Base-by-base conservation (phyloP, 2,329 filamentous ascomycete species). In the Hypomyces perniciosus region DNA sequence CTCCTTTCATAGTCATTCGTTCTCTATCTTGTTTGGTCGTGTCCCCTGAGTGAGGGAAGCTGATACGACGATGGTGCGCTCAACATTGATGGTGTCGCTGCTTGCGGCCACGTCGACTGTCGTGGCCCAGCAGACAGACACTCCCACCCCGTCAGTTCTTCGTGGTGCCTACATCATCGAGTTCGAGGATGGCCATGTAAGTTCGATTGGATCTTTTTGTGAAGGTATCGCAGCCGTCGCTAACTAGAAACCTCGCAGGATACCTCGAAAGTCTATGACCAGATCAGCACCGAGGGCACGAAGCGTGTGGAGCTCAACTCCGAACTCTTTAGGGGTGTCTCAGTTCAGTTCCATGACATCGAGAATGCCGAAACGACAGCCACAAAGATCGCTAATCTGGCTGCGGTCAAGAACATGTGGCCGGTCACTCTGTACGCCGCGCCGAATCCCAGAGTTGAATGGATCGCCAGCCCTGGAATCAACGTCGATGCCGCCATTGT, bases 141-240 rank as follows among this genome's bases (percentile, higher is more conserved):
- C 38, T 3, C 12, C 40, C 12, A 37, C 51, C 6, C 59, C 38
- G 27, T 56, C 50, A 3, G 47, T 70, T 38, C 58, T 80, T 9
- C 66, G 72, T 0, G 75, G 77, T 20, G 72, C 72, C 27, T 80
- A 74, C 62, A 75, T 80, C 55, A 69, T 80, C 52, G 77, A 80
- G 56, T 75, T 79, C 46, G 72, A 78, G 42, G 72, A 77, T 20
- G 67, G 68, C 6, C 65, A 74, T 58, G 77, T 79, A 63, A 58
- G 51, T 31, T 10, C 8, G 4, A 10, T 43, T 29, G 6, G 8
- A 8, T 7, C 28, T 10, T 10, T 43, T 13, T 10, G 28, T 40
- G n/a, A 39, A 20, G 38, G 33, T 50, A 33, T 31, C 33, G 38
- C 27, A 6, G 41, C 47, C 28, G 20, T 44, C 34, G 47, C 44